Conservation (phyloP, 208 protist genomes). For the Acanthamoeba rhysodes region DNA sequence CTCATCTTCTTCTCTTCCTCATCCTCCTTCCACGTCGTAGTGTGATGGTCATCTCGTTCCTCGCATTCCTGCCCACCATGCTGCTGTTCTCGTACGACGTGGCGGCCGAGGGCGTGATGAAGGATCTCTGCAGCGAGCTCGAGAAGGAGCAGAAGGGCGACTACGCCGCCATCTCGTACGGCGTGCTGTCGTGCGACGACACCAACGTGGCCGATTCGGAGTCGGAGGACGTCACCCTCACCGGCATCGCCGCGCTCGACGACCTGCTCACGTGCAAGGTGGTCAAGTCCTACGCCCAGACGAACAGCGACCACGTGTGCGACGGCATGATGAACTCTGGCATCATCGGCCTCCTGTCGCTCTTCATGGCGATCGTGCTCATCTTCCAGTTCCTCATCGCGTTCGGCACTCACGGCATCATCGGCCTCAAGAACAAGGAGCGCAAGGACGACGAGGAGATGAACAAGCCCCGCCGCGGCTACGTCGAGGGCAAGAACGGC, state of each 20-base stretch:
- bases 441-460: slow-evolving; percentile 52
- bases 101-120: neutral
- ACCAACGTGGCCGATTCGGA: neutral
- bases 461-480: slow-evolving; percentile 63
- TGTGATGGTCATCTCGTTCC: slow-evolving; percentile 51
- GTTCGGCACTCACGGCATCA: slow-evolving; percentile 39
- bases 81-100: slow-evolving; percentile 47
- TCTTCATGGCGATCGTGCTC: slow-evolving; percentile 66
- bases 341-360: slow-evolving; percentile 51
- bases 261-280: slow-evolving; percentile 29
- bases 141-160: slow-evolving; percentile 11
- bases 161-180: neutral
- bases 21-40: neutral
- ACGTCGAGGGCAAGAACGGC: neutral
- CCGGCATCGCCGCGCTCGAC: slow-evolving; percentile 40
- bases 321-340: slow-evolving; percentile 55
- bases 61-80: slow-evolving; percentile 17
- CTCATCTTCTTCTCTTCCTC: neutral
- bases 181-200: slow-evolving; percentile 16
- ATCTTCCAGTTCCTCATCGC: slow-evolving; percentile 22
- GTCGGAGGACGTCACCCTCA: neutral
- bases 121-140: slow-evolving; percentile 36
- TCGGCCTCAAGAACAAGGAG: slow-evolving; percentile 24
- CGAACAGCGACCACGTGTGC: slow-evolving; percentile 28
- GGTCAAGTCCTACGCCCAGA: neutral